These are phyloP conservation scores for Prunella vulgaris DNA, from an alignment of 257 asterid genomes.

Conservation along the genomic window DNA sequence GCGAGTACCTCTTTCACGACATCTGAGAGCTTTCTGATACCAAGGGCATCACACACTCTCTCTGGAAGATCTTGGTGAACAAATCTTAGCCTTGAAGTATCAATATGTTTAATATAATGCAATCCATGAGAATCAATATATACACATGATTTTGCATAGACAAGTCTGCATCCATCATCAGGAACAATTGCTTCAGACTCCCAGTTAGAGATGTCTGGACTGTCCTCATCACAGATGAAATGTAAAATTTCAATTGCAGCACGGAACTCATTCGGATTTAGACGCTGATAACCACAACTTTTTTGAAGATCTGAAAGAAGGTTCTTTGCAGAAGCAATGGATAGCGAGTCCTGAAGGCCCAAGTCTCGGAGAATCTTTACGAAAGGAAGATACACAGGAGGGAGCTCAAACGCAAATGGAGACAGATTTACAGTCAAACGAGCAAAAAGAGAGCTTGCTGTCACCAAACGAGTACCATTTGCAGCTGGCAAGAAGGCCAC, in stretches of 20 bases:
- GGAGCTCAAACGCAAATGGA: conserved; percentile 94
- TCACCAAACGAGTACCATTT: conserved; percentile 92
- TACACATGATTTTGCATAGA: conserved; percentile 77
- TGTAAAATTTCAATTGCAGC: conserved; percentile 76
- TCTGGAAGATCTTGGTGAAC: conserved; percentile 80
- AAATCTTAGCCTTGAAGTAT: conserved; percentile 78
- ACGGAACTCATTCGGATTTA: conserved; percentile 91
- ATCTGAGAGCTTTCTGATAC: conserved; percentile 80
- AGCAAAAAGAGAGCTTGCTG: conserved; percentile 80
- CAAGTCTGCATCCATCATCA: conserved; percentile 92
- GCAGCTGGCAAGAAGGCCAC: conserved; percentile 96
- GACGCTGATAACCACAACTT: conserved; percentile 84
- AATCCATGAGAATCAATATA: conserved; percentile 80
- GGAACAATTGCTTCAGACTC: conserved; percentile 77
- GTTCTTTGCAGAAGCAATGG: conserved; percentile 67
- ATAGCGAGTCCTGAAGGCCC: conserved; percentile 79
- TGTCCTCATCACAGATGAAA: conserved; percentile 60
- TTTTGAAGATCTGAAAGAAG: conserved; percentile 80
- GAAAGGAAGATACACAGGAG: conserved; percentile 73
- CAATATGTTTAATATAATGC: conserved; percentile 61
- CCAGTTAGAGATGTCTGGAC: conserved; percentile 52
- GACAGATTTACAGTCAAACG: conserved; percentile 80
- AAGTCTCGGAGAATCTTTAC: conserved; percentile 73
- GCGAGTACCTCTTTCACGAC: conserved; percentile 80
- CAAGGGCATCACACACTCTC: conserved; percentile 56